A percentile compares a stretch with the other conserved stretches of the same genome.
These are phyloP conservation scores for Gnomoniopsis smithogilvyi DNA, from an alignment of 2,329 filamentous ascomycete genomes.

Conservation along the genomic window DNA sequence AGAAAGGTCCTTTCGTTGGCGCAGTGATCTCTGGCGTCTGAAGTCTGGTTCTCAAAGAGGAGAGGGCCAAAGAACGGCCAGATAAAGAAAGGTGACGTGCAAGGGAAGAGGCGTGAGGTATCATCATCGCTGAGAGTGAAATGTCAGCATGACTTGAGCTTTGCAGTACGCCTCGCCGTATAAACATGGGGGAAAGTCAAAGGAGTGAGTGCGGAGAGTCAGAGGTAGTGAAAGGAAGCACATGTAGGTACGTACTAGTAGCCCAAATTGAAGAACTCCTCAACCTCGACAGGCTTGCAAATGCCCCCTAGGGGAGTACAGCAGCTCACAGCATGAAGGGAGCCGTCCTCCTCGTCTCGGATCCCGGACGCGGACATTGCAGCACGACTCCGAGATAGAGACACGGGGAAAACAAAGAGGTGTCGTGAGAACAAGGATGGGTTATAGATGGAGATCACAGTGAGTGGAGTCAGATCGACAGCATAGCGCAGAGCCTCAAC, in stretches of 20 bases:
- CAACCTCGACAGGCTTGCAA: slow-evolving; percentile 41
- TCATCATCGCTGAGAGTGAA: background rate
- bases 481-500: slow-evolving; percentile 3
- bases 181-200: too few relatives aligned
- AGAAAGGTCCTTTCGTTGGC: slow-evolving; percentile 83
- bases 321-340: slow-evolving; percentile 27
- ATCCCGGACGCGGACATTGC: slow-evolving; percentile 14
- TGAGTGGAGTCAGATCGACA: background rate
- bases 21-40: slow-evolving; percentile 74
- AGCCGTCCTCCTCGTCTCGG: slow-evolving; percentile 34
- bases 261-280: slow-evolving; percentile 24
- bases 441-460: background rate
- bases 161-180: too few relatives aligned
- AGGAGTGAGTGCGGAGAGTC: background rate
- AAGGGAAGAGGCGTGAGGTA: background rate
- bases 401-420: background rate
- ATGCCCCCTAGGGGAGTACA: slow-evolving; percentile 38
- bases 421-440: background rate
- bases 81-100: slow-evolving; percentile 47
- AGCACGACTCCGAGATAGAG: background rate
- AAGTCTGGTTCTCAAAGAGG: slow-evolving; percentile 71
- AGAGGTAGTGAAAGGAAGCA: background rate
- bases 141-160: background rate
- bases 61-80: slow-evolving; percentile 65
- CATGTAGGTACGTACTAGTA: slow-evolving; percentile 8